Base-by-base conservation (phyloP, 2,329 filamentous ascomycete genomes). In the Botrytis fabae region DNA sequence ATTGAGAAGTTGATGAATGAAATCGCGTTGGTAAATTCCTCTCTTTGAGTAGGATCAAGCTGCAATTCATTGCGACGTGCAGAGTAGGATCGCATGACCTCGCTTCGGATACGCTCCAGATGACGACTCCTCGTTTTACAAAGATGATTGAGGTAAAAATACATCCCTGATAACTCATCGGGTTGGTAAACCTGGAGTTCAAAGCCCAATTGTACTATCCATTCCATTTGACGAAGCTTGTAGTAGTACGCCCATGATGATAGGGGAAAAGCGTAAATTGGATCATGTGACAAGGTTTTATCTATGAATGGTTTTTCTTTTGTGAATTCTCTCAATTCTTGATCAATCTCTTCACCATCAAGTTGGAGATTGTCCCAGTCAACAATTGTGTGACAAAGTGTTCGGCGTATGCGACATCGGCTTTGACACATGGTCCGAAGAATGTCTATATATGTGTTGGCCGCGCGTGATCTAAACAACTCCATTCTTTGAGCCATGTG, bases 191-290 rank as follows among this genome's bases (percentile, higher is more conserved):
- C 89, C 61, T 95, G 91, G 20, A 98, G 90, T 82, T 99, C 96
- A 81, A 99, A 98, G 20, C 97, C 96, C 46, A 98, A 89, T 80
- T 98, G 93, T 25, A 98, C 87, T 63, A 97, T 91, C 85, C 91
- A 92, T 80, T 95, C 92, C 87, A 98, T 93, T 79, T 95, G 89
- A 44, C 88, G 89, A n/a, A 98, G 86, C 82, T 98, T 98, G 82
- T 97, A 93, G 74, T 95, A 88, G 78, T 95, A 97, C 0, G 91
- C 89, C 96, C 96, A 99, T 5, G 92, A 94, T 1, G 93, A 94
- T 0, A 98, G 85, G 0, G 94, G 91, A 70, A 93, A 91, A 0
- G 91, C 86, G 79, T 89, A 91, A 0, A 89, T 86, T 59, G 86
- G 84, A 62, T 91, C 87, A 4, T 83, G 83, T 68, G 84, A 85